Conservation (phyloP, 495 filamentous ascomycete genomes). For the Schizothecium vesticola region DNA sequence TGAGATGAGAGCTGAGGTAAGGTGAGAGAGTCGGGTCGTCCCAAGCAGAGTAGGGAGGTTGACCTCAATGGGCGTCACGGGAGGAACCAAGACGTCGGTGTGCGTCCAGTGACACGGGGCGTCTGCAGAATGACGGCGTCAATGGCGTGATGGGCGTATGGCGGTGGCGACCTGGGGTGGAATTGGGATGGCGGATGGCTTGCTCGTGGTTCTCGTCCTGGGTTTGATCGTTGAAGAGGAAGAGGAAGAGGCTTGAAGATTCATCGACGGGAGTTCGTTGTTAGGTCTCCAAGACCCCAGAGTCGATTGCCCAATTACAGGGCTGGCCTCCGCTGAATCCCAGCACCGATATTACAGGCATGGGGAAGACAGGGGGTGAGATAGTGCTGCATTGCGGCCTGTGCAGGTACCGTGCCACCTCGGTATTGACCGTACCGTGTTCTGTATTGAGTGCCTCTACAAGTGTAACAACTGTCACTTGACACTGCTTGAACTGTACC, state of each 20-base stretch:
- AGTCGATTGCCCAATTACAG: neutral
- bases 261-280: neutral
- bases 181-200: neutral
- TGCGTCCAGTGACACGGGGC: neutral
- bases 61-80: neutral
- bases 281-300: neutral
- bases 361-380: conserved; percentile 1
- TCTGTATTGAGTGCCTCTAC: neutral
- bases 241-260: neutral
- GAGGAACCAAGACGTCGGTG: neutral
- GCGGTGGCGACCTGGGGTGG: neutral
- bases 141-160: neutral
- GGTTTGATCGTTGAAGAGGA: neutral
- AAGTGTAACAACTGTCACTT: neutral
- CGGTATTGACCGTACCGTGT: neutral
- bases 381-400: neutral
- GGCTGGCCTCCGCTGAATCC: conserved; percentile 4
- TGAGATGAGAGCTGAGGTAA: neutral
- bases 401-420: neutral
- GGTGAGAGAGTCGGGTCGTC: neutral
- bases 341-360: conserved; percentile 9
- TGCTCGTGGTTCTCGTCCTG: neutral
- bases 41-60: neutral
- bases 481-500: neutral
- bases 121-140: neutral